Base-by-base conservation (phyloP, 495 filamentous ascomycete genomes). In the Talaromyces borbonicus region DNA sequence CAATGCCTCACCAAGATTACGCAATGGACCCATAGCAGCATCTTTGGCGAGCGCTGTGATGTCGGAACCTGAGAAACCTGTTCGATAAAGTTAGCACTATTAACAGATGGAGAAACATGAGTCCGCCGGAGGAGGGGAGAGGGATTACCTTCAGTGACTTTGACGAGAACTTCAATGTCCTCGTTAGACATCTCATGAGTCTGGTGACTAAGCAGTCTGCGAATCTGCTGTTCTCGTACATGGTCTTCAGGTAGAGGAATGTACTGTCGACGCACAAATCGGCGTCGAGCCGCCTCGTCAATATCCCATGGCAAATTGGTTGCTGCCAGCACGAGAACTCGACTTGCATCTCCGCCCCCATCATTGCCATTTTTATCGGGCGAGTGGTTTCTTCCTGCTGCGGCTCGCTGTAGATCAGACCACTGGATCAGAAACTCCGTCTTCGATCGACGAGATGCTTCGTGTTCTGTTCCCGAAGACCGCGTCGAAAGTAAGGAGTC, bases 221-320 rank as follows among this genome's bases (percentile, higher is more conserved):
- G 73, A 18, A 99, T 58, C 52, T 99, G 92, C 25, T 74, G 73
- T 46, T 76, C 78, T 37, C 92, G 73, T 0, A 92, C 92, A 52
- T 81, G 72, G 11, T 78, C 76, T 57, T 96, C 92, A 2, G 92
- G 92, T 29, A 99, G 57, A 2, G 92, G 92, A 46, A 99, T 97
- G 60, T 99, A 99, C 58, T 97, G 93, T 41, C 92, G 69, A 30
- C 92, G 77, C 19, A 96, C 92, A 57, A 99, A 99, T 39, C 92
- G 73, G 44, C 93, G 69, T 40, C 92, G 75, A 7, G 92, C 92
- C 25, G 92, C 92, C 61, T 97, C 92, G 54, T 99, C 92, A 53
- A 97, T 97, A 31, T 89, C 90, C 92, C 92, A 98, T 1, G 92
- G 92, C 56, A 98, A 63, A 56, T 99, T 99, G 7, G 92, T 99